phyloP scores from a whole-genome alignment of 2,329 filamentous ascomycete genomes.

The Colletotrichum salicis region DNA sequence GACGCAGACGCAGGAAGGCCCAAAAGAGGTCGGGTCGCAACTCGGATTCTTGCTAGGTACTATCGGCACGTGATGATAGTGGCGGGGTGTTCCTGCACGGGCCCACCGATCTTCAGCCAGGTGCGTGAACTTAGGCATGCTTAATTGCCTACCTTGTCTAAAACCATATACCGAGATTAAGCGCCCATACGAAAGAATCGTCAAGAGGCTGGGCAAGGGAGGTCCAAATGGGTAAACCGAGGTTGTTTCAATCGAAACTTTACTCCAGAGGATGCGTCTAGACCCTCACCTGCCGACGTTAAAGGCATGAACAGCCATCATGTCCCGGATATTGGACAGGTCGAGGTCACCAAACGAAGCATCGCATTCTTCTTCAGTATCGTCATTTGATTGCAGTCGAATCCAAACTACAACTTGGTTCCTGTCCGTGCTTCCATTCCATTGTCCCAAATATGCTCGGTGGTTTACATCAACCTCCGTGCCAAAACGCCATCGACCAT shows the following conservation, averaged over 20 bases:
- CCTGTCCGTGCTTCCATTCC: conserved; percentile 7
- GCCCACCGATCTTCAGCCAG: not conserved
- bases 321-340: not conserved
- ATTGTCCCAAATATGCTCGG: not conserved
- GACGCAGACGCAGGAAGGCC: conserved; percentile 18
- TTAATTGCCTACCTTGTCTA: not conserved
- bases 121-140: not conserved
- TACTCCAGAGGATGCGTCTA: not conserved
- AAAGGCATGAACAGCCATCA: not conserved
- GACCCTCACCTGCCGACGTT: not conserved
- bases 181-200: not conserved
- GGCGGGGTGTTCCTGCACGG: not conserved
- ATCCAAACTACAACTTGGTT: conserved; percentile 9
- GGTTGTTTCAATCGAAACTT: conserved; percentile 25
- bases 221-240: not conserved
- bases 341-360: not conserved
- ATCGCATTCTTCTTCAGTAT: not conserved
- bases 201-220: not conserved
- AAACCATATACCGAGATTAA: not conserved
- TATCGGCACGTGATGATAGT: conserved; percentile 30
- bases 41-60: not conserved
- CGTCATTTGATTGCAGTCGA: conserved; percentile 3
- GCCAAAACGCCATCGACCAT: conserved; percentile 19
- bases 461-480: conserved; percentile 7
- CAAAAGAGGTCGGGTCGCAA: conserved; percentile 30